Evolutionary conservation across 2,329 filamentous ascomycete species (phyloP).

Genomic region (Metarhizium album): DNA sequence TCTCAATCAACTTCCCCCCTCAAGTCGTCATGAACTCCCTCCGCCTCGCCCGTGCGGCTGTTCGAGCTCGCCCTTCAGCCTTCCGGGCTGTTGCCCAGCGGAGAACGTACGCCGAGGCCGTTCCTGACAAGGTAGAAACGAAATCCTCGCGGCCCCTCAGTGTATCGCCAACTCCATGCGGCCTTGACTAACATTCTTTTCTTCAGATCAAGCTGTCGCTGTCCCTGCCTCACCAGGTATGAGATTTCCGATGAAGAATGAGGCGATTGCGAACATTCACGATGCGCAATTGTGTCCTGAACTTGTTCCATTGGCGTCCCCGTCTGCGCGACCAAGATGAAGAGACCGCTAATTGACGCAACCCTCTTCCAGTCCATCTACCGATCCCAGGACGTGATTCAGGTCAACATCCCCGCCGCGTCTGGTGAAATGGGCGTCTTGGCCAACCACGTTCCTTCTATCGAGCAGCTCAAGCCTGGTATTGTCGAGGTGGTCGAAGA

Average conservation of each 20-base stretch:
- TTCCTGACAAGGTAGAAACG: conserved; percentile 62
- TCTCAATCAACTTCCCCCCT: conserved; percentile 37
- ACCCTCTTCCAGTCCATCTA: conserved; percentile 48
- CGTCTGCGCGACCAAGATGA: conserved; percentile 12
- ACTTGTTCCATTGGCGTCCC: conserved; percentile 2
- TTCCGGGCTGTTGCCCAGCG: conserved; percentile 69
- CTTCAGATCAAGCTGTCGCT: conserved; percentile 88
- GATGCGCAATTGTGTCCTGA: conserved; percentile 18
- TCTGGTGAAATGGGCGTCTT: conserved; percentile 99
- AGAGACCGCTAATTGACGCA: conserved; percentile 39
- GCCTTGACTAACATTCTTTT: conserved; percentile 16
- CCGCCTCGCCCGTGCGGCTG: conserved; percentile 81
- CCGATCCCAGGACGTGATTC: conserved; percentile 63
- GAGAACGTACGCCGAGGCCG: conserved; percentile 83
- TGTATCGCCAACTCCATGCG: conserved; percentile 7
- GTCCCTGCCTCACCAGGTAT: conserved; percentile 96
- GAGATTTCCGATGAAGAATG: conserved; percentile 22
- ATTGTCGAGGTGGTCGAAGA: conserved; percentile 94
- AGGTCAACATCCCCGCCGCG: conserved; percentile 98
- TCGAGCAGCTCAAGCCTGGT: conserved; percentile 97
- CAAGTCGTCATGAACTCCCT: conserved; percentile 78
- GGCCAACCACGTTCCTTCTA: conserved; percentile 96
- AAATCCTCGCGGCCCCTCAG: conserved; percentile 14
- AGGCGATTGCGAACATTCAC: conserved; percentile 10
- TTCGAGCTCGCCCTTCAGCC: conserved; percentile 70